Conservation (phyloP, 805 yeast genomes). For the Cyberlindnera amylophila region DNA sequence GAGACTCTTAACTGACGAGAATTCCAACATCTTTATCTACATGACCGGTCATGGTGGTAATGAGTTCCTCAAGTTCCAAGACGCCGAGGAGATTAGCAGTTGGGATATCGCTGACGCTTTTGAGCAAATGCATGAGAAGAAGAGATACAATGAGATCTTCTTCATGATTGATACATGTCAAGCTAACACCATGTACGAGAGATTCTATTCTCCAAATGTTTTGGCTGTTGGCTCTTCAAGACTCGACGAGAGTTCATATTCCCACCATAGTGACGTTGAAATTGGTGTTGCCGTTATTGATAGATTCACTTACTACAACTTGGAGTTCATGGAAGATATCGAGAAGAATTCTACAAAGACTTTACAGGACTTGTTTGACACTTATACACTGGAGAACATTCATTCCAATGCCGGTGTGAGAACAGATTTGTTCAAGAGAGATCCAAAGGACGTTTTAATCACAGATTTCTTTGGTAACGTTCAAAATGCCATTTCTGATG, state of each 20-base stretch:
- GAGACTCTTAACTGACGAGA: conserved; percentile 85
- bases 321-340: conserved; percentile 82
- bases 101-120: conserved; percentile 97
- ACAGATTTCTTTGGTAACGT: conserved; percentile 95
- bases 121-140: conserved; percentile 94
- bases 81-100: conserved; percentile 94
- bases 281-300: conserved; percentile 98
- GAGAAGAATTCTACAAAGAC: conserved; percentile 72
- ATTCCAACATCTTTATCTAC: conserved; percentile 89
- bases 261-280: conserved; percentile 93
- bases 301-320: conserved; percentile 86
- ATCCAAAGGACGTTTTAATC: conserved; percentile 62
- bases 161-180: conserved; percentile 99
- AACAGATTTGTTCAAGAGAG: conserved; percentile 69
- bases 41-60: conserved; percentile 99
- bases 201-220: conserved; percentile 87
- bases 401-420: conserved; percentile 94
- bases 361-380: conserved; percentile 77
- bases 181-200: conserved; percentile 96
- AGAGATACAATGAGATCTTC: conserved; percentile 89
- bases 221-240: conserved; percentile 90
- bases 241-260: conserved; percentile 84
- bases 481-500: conserved; percentile 70
- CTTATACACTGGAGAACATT: conserved; percentile 77
- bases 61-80: conserved; percentile 95